A percentile compares a stretch with the other conserved stretches of the same genome.
Evolutionary conservation across 106 monocot genomes (phyloP).

Genomic region (Dactylorhiza incarnata): DNA sequence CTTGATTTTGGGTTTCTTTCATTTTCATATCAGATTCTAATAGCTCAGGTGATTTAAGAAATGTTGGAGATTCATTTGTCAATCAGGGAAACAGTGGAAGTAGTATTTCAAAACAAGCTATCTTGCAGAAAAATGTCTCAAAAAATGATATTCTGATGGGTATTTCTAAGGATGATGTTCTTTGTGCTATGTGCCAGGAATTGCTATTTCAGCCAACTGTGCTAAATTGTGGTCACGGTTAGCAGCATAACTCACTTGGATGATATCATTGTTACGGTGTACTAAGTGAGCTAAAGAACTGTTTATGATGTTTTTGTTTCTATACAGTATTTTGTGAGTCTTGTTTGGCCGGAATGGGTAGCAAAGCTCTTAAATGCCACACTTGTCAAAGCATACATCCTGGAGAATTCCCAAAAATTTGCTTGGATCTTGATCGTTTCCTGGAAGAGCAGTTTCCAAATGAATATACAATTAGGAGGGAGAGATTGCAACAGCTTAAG

Average conservation of each 20-base stretch:
- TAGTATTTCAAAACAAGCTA: neutral
- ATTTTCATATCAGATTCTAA: neutral
- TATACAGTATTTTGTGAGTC: constrained; percentile 46
- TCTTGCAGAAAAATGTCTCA: constrained; percentile 5
- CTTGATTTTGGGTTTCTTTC: neutral
- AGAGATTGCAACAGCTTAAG: constrained; percentile 9
- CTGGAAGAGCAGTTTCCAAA: constrained; percentile 47
- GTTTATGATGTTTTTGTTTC: neutral
- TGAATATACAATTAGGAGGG: constrained; percentile 36
- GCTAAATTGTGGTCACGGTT: constrained; percentile 22
- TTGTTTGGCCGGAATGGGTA: constrained; percentile 23
- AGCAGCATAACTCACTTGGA: constrained; percentile 4
- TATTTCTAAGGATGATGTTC: constrained; percentile 14
- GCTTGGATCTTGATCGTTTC: constrained; percentile 53
- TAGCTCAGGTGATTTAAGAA: neutral
- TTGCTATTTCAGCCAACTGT: constrained; percentile 13
- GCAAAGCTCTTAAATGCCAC: constrained; percentile 29
- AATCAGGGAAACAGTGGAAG: constrained; percentile 2
- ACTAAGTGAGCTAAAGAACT: neutral
- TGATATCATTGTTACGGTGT: neutral
- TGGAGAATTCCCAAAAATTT: constrained; percentile 54
- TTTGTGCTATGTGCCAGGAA: constrained; percentile 13
- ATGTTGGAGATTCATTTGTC: constrained; percentile 3
- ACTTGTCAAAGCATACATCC: constrained; percentile 43
- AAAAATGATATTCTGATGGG: neutral